phyloP scores from a whole-genome alignment of 805 yeast genomes.

The Ogataea pini region DNA sequence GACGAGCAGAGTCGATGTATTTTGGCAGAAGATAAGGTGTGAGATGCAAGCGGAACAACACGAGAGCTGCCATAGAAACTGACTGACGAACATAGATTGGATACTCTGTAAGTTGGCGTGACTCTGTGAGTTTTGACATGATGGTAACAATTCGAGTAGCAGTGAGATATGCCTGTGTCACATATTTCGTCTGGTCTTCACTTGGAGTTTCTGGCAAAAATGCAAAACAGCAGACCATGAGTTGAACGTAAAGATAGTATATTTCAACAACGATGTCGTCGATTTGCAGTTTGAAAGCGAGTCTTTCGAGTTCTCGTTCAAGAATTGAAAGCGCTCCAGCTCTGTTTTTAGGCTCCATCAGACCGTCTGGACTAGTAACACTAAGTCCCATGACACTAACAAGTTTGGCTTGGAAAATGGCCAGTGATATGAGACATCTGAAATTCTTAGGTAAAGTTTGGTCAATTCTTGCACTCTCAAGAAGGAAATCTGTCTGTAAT shows the following conservation, averaged over 20 bases:
- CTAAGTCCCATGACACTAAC: constrained; percentile 86
- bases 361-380: constrained; percentile 83
- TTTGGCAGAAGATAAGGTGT: constrained; percentile 72
- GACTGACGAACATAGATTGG: constrained; percentile 88
- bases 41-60: constrained; percentile 77
- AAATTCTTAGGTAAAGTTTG: constrained; percentile 64
- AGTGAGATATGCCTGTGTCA: constrained; percentile 74
- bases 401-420: constrained; percentile 82
- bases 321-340: constrained; percentile 77
- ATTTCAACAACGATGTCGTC: constrained; percentile 73
- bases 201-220: constrained; percentile 87
- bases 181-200: constrained; percentile 83
- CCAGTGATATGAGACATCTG: constrained; percentile 67
- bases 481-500: constrained; percentile 75
- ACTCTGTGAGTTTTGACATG: constrained; percentile 67
- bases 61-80: constrained; percentile 76
- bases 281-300: constrained; percentile 65
- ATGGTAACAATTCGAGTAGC: constrained; percentile 83
- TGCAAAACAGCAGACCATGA: constrained; percentile 85
- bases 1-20: constrained; percentile 85
- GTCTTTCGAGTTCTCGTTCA: constrained; percentile 73
- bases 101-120: constrained; percentile 71
- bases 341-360: constrained; percentile 79
- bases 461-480: constrained; percentile 78
- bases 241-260: constrained; percentile 72